Base-by-base conservation (phyloP, 2,329 filamentous ascomycete genomes). In the Xylariaceae sp. region DNA sequence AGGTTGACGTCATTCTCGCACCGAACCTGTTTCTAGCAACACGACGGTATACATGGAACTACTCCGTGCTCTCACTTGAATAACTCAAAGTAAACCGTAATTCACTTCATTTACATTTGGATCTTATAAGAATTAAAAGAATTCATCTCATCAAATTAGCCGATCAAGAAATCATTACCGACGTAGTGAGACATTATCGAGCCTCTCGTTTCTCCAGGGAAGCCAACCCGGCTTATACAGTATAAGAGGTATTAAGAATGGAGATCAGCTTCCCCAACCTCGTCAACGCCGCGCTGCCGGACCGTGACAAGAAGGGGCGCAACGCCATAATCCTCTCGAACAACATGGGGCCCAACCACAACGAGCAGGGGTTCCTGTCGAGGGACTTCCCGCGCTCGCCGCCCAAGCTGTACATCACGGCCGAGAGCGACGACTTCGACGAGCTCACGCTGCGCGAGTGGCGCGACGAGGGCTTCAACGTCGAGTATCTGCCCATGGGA, bases 381-480 rank as follows among this genome's bases (percentile, higher is more conserved):
- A 54, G 65, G 4, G 68, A 75, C 7, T 80, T 79, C 49, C 77
- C 75, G 1, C 67, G 69, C 0, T 58, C 59, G 1, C 66, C 72
- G 0, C 75, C 75, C 0, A 78, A 74, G 44, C 60, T 80, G 2
- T 80, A 78, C 54, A 58, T 80, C 16, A 78, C 76, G 0, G 74
- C 75, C 2, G 78, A 79, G 41, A 67, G 63, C 31, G 74, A 77
- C 7, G 73, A 77, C 0, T 80, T 80, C 54, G 78, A 80, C 56
- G 33, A 63, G 2, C 14, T 65, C 0, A 76, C 73, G 0, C 26
- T 80, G 0, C 53, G 54, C 1, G 74, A 76, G 17, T 80, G 78
- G 78, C 68, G 65, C 17, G 71, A 70, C 9, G 78, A 80, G 53
- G 76, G 76, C 0, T 80, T 80, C 53, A 61, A 76, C 7, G 76